These are phyloP conservation scores for Pelargonium cotyledonis DNA, from an alignment of 441 rosid species.

Conservation along the genomic window DNA sequence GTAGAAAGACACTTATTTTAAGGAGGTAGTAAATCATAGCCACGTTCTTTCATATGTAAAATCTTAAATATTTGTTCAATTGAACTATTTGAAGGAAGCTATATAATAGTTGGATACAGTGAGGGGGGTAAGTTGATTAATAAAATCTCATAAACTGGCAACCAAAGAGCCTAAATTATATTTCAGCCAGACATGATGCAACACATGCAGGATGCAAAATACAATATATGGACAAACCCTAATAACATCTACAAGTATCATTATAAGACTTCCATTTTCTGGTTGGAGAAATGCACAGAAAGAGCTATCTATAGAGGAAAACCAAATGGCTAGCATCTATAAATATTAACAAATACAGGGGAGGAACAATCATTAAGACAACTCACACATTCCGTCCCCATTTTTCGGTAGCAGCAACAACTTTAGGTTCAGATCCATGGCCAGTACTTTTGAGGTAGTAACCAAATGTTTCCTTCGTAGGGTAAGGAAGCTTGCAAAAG, in stretches of 20 bases:
- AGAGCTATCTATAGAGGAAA: no score
- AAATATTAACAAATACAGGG: not conserved
- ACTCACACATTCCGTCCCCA: constrained; percentile 99
- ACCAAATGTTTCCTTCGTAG: constrained; percentile 89
- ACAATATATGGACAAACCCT: not conserved
- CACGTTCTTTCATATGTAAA: no score
- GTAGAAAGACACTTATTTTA: no score
- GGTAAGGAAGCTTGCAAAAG: constrained; percentile 90
- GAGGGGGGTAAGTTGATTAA: not conserved
- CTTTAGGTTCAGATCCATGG: constrained; percentile 84
- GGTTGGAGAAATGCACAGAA: no score
- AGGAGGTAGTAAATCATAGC: no score
- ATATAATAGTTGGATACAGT: not conserved
- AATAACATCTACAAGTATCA: no score
- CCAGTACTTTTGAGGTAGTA: constrained; percentile 74
- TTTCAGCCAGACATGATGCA: not conserved
- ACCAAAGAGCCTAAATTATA: not conserved
- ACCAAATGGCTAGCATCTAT: no score
- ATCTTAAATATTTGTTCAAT: not conserved
- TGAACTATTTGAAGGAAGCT: not conserved
- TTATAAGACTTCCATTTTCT: no score
- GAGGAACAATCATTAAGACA: constrained; percentile 8
- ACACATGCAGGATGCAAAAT: not conserved
- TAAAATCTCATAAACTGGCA: not conserved
- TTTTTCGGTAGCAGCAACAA: constrained; percentile 72